Evolutionary conservation across 768 basidiomycete genomes (phyloP), one percentile per base, ranked within the genome.

Genomic region (Chalciporus sphaerocephalus): DNA sequence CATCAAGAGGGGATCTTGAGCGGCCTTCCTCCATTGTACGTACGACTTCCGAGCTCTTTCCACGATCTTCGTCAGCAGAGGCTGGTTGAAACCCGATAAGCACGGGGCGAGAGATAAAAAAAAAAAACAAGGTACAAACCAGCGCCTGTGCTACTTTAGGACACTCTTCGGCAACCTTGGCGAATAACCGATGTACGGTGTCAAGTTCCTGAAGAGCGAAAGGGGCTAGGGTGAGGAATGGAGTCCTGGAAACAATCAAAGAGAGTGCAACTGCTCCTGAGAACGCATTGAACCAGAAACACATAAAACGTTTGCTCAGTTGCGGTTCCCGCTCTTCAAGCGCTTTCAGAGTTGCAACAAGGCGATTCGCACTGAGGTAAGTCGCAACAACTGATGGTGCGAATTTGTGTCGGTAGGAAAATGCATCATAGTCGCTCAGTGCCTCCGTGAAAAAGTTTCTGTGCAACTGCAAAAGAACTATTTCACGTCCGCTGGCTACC

Each of bases 231-330:
- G 78, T 71, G 13, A 77, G 73, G 10, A 74, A 73, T 5, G 84
- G 82, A 17, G 80, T 76, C 22, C 85, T 77, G 36, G 77, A 76
- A 18, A 83, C 76, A 50, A 86, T 72, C 41, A 87, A 64, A 8
- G 81, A 81, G 22, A 87, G 61, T 0, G 83, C 83, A 46, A 84
- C 85, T 47, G 80, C 80, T 7, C 81, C 81, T 35, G 85, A 85
- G 59, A 85, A 85, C 16, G 78, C 71, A 56, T 87, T 85, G 47
- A 83, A 81, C 85, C 86, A 89, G 55, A 85, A 79, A 59, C 80
- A 76, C 62, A 84, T 73, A 53, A 85, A 83, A 23, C 86, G 74
- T 41, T 75, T 74, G 50, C 78, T 79, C 40, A 87, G 62, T 52
- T 81, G 76, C 7, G 79, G 75, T 57, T 84, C 78, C 49, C 75